Evolutionary conservation across 2,329 filamentous ascomycete genomes (phyloP).

Genomic region (Aurifilum marmelostoma): DNA sequence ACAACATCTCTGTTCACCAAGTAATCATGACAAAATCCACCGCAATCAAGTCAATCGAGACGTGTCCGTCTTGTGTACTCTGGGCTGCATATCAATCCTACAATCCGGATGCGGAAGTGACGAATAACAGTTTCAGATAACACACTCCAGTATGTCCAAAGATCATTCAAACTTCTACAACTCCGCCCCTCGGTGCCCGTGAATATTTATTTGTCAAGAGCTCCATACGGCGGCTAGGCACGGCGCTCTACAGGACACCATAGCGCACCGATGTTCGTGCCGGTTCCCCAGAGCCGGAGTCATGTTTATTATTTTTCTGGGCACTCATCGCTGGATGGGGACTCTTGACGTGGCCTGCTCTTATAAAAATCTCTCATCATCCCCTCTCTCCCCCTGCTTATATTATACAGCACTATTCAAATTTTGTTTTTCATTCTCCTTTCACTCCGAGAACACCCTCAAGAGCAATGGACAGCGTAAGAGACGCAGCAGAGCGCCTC

Average conservation of each 20-base stretch:
- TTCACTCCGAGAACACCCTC: not conserved
- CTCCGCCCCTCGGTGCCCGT: not conserved
- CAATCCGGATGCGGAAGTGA: not conserved
- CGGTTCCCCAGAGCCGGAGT: not conserved
- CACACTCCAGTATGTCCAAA: not conserved
- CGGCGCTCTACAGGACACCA: not conserved
- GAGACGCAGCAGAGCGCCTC: slow-evolving; percentile 45
- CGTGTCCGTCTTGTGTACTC: not conserved
- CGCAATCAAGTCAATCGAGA: not conserved
- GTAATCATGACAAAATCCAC: not conserved
- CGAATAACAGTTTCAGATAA: not conserved
- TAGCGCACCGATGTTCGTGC: not conserved
- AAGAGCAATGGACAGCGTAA: slow-evolving; percentile 28
- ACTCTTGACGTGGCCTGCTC: not conserved
- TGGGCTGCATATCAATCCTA: too few relatives aligned
- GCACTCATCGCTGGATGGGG: not conserved
- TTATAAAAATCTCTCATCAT: too few relatives aligned
- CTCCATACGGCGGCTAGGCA: not conserved
- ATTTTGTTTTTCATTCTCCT: not conserved
- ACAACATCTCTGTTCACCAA: too few relatives aligned
- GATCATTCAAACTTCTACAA: not conserved
- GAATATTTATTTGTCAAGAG: not conserved
- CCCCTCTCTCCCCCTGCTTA: not conserved
- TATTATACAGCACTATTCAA: not conserved
- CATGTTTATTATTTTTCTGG: not conserved